A percentile compares a stretch with the other conserved stretches of the same genome.
phyloP scores from a whole-genome alignment of 306 rosid genomes.

The Ziziphus jujuba region DNA sequence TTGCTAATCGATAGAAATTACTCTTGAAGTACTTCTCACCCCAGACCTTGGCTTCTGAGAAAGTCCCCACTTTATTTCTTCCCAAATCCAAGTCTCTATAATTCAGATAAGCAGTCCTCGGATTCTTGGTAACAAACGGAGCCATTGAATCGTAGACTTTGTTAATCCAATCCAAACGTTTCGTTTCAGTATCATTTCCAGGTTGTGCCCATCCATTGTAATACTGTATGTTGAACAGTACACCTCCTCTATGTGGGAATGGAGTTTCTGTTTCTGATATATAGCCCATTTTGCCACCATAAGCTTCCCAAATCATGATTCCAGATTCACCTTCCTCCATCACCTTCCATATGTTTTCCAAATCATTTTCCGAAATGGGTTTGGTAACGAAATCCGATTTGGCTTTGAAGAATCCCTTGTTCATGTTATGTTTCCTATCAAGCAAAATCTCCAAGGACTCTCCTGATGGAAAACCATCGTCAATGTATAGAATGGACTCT shows the following conservation, averaged over 20 bases:
- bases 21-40: conserved; percentile 57
- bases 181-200: background rate
- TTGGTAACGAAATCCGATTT: conserved; percentile 23
- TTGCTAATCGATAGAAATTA: conserved; percentile 64
- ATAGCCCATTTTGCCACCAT: conserved; percentile 30
- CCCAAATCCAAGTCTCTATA: conserved; percentile 17
- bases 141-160: conserved; percentile 2
- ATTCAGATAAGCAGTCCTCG: conserved; percentile 13
- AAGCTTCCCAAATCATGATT: conserved; percentile 15
- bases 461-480: conserved; percentile 1
- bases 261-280: conserved; percentile 21
- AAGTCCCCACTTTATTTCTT: background rate
- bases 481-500: background rate
- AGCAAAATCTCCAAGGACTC: conserved; percentile 2
- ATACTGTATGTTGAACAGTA: conserved; percentile 4
- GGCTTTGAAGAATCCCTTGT: conserved; percentile 5
- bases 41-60: conserved; percentile 48
- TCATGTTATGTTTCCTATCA: background rate
- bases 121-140: conserved; percentile 9
- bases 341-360: conserved; percentile 18
- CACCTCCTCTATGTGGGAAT: conserved; percentile 12
- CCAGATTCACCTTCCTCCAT: conserved; percentile 17
- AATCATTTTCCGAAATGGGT: conserved; percentile 3
- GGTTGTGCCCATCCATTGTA: background rate
- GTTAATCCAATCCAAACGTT: conserved; percentile 4